A percentile compares a stretch with the other conserved stretches of the same genome.
phyloP scores from a whole-genome alignment of 305 asterid genomes.

The Plantago coronopus region DNA sequence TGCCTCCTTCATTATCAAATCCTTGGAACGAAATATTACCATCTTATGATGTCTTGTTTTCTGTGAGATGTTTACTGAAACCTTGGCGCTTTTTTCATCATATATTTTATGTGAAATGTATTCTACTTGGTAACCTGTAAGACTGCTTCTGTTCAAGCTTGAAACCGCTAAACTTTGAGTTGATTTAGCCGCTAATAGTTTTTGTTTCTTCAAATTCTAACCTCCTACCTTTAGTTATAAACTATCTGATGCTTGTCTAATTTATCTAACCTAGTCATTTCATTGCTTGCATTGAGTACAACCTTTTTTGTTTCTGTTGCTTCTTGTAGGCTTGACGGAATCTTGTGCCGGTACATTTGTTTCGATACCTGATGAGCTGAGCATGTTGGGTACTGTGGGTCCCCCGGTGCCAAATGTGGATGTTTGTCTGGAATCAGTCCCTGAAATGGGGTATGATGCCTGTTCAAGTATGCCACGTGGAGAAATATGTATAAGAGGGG shows the following conservation, averaged over 20 bases:
- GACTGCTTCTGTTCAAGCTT: constrained; percentile 13
- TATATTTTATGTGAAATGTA: neutral
- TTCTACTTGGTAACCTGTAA: neutral
- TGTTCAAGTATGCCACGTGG: constrained; percentile 71
- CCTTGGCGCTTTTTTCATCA: neutral
- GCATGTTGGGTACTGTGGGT: constrained; percentile 93
- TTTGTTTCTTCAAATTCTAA: neutral
- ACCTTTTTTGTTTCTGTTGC: constrained; percentile 12
- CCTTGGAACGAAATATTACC: neutral
- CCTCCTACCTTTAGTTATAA: neutral
- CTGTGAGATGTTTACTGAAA: neutral
- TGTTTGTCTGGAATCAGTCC: constrained; percentile 88
- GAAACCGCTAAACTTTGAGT: constrained; percentile 2
- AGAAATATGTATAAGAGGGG: constrained; percentile 88
- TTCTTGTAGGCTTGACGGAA: constrained; percentile 78
- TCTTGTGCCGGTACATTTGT: constrained; percentile 93
- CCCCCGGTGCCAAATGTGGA: constrained; percentile 95
- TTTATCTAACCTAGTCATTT: constrained; percentile 6
- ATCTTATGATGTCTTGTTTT: constrained; percentile 1
- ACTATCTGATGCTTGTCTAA: too few relatives aligned
- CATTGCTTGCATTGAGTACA: constrained; percentile 12
- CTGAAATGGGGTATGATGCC: constrained; percentile 94
- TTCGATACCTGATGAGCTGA: constrained; percentile 65
- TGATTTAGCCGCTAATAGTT: neutral
- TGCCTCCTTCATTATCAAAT: neutral